Evolutionary conservation across 23 red algal genomes (phyloP).

Genomic region (Gracilaria gracilis): DNA sequence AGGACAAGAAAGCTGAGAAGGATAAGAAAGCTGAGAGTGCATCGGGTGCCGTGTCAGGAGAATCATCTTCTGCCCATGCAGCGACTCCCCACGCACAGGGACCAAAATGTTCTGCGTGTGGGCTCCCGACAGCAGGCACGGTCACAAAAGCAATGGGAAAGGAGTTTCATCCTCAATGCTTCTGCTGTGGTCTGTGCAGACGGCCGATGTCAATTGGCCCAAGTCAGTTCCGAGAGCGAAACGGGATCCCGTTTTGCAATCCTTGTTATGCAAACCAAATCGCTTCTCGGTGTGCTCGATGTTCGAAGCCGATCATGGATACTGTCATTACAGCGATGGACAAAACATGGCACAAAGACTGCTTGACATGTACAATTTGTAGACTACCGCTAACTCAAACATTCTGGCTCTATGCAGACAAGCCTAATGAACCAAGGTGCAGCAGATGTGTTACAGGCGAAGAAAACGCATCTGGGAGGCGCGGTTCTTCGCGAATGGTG

Average conservation of each 20-base stretch:
- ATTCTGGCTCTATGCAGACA: constrained; percentile 90
- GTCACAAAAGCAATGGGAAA: constrained; percentile 74
- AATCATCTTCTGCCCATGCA: not conserved
- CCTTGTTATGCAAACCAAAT: constrained; percentile 82
- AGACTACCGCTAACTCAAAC: constrained; percentile 78
- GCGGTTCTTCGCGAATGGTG: constrained; percentile 30
- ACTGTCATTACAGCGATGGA: constrained; percentile 92
- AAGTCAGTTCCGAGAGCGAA: constrained; percentile 53
- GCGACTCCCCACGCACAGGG: not conserved
- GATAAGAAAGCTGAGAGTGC: not conserved
- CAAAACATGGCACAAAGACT: constrained; percentile 86
- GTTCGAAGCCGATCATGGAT: constrained; percentile 85
- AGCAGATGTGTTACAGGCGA: constrained; percentile 85
- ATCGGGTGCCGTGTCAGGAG: not conserved
- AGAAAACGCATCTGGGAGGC: constrained; percentile 34
- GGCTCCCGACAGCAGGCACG: constrained; percentile 15
- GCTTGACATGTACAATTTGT: constrained; percentile 86
- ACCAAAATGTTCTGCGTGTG: constrained; percentile 76
- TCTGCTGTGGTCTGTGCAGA: constrained; percentile 74
- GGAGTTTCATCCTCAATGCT: constrained; percentile 77
- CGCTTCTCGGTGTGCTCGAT: constrained; percentile 90
- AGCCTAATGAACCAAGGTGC: constrained; percentile 86
- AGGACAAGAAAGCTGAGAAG: not conserved
- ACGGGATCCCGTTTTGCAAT: constrained; percentile 82
- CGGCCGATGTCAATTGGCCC: constrained; percentile 45